Evolutionary conservation across 1,284 basidiomycete genomes (phyloP).

Genomic region (Moesziomyces sp.): DNA sequence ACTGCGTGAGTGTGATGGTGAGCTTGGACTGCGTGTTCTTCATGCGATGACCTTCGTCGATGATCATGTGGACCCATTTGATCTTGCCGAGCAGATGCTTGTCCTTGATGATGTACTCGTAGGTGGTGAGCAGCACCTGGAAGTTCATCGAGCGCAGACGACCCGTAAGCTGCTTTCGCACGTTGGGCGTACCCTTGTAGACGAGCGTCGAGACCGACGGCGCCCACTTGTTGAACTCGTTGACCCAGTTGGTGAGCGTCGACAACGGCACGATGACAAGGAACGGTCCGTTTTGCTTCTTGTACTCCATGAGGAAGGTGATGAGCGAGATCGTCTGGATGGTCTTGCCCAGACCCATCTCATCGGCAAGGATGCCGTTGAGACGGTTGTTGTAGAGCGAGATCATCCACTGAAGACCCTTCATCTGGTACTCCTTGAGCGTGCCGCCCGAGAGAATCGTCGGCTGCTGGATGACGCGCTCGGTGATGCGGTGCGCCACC

Average conservation of each 20-base stretch:
- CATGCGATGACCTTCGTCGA: conserved; percentile 88
- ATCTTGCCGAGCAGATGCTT: conserved; percentile 68
- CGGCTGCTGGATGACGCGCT: conserved; percentile 87
- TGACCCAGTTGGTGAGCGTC: conserved; percentile 67
- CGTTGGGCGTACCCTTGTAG: conserved; percentile 66
- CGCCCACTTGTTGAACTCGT: conserved; percentile 68
- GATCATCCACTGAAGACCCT: conserved; percentile 68
- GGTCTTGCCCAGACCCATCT: conserved; percentile 68
- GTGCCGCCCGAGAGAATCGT: conserved; percentile 75
- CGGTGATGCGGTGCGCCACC: conserved; percentile 91
- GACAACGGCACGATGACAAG: conserved; percentile 68
- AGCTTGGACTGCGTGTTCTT: conserved; percentile 98
- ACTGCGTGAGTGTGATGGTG: conserved; percentile 88
- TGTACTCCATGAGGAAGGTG: conserved; percentile 67
- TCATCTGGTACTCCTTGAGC: conserved; percentile 68
- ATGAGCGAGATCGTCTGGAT: conserved; percentile 68
- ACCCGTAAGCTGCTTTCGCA: conserved; percentile 61
- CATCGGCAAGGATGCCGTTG: conserved; percentile 67
- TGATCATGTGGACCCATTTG: conserved; percentile 68
- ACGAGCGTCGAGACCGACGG: conserved; percentile 63
- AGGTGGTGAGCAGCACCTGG: conserved; percentile 67
- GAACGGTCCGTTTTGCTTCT: conserved; percentile 67
- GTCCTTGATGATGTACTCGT: conserved; percentile 69
- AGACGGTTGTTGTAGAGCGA: conserved; percentile 68
- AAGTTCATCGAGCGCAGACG: conserved; percentile 63